phyloP scores from a whole-genome alignment of 2,329 filamentous ascomycete species.

The Aspergillus flavus region DNA sequence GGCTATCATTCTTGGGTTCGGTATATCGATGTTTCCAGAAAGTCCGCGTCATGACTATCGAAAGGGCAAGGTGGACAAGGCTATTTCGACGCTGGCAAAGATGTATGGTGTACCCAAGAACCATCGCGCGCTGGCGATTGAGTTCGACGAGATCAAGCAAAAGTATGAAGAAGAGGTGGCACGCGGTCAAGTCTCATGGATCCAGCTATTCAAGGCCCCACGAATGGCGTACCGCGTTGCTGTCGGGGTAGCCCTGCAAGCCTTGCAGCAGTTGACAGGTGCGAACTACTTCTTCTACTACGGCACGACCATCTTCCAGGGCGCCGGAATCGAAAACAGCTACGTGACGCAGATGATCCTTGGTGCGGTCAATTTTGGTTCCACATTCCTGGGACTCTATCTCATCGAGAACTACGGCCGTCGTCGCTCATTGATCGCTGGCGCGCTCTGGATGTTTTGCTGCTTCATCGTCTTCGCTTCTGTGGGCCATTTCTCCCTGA shows the following conservation, averaged over 20 bases:
- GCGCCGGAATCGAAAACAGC: conserved; percentile 65
- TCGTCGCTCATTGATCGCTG: conserved; percentile 67
- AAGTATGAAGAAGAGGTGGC: conserved; percentile 57
- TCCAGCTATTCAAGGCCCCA: conserved; percentile 44
- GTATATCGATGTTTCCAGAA: conserved; percentile 59
- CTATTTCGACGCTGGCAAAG: conserved; percentile 54
- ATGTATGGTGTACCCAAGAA: conserved; percentile 57
- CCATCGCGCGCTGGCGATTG: conserved; percentile 54
- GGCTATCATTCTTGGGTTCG: conserved; percentile 56
- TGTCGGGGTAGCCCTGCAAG: conserved; percentile 46
- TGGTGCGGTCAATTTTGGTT: conserved; percentile 66
- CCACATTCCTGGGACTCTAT: conserved; percentile 68
- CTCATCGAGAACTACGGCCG: conserved; percentile 70
- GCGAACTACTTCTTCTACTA: conserved; percentile 59
- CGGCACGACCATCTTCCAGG: conserved; percentile 53
- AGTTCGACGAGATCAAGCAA: conserved; percentile 58
- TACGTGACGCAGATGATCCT: conserved; percentile 68
- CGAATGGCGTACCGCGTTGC: conserved; percentile 46
- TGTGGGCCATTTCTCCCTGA: conserved; percentile 52
- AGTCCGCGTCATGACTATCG: conserved; percentile 62
- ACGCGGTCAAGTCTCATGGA: conserved; percentile 34
- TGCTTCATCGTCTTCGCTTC: conserved; percentile 68
- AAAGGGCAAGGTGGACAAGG: conserved; percentile 54
- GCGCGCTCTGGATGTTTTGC: conserved; percentile 67
- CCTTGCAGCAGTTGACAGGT: conserved; percentile 33